Base-by-base conservation (phyloP, 768 basidiomycete species). In the Tylopilus rubrobrunneus region DNA sequence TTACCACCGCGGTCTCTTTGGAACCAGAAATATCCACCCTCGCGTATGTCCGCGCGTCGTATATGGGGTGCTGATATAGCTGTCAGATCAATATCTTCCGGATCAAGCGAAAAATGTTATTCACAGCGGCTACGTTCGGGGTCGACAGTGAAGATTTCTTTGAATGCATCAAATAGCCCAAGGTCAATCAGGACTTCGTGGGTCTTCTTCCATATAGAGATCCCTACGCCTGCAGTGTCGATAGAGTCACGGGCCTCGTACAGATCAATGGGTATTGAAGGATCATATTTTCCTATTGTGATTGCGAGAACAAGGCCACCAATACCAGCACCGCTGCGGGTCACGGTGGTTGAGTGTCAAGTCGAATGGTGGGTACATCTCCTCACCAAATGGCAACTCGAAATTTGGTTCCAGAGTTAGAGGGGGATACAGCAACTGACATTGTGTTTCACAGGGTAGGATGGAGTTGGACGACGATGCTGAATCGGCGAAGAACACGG, bases 141-240 rank as follows among this genome's bases (percentile, higher is more conserved):
- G 34, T 34, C n/a, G 1, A 45, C 45, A 1, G 59, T 49, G 15
- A 64, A 55, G 7, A 67, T 56, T 12, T 53, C 50, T n/a, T 52
- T 50, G 11, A 70, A 56, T 4, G 71, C 75, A 12, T 75, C 67
- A 21, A 70, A 65, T 4, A 81, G 54, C 1, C 76, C 78, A 47
- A 82, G 74, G 15, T 64, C 60, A 27, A 73, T 63, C 55, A 81
- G 58, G 12, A 78, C 70, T 10, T 65, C 65, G 74, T 77, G 77
- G 10, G 78, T 79, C 41, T 77, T 67, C 9, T 63, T 62, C 79
- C 78, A 80, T 3, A 80, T 67, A 64, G 75, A 42, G 69, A 78
- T 41, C 63, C 79, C 76, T 11, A 72, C 73, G 9, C 77, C 77
- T 12, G 68, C 59, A 11, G 71, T 69, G 11, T 71, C 71, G 29